Evolutionary conservation across 1,284 basidiomycete species (phyloP).

Genomic region (Schizopora paradoxa): DNA sequence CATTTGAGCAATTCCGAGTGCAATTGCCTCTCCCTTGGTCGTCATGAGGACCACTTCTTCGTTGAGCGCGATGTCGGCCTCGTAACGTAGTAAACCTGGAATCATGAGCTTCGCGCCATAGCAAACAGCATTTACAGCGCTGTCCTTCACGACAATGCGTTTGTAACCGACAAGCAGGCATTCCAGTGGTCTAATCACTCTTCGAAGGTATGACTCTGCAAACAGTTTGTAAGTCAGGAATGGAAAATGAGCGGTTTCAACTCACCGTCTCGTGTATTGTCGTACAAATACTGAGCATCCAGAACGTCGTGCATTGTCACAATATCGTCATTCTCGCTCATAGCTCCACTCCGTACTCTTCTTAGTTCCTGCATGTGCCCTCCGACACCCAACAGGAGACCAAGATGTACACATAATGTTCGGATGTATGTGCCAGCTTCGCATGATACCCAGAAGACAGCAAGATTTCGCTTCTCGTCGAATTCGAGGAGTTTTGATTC

Average conservation of each 20-base stretch:
- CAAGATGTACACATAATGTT: constrained; percentile 96
- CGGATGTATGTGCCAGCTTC: constrained; percentile 99
- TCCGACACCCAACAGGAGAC: constrained; percentile 91
- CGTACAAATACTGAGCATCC: constrained; percentile 98
- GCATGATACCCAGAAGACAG: constrained; percentile 98
- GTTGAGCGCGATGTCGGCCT: constrained; percentile 90
- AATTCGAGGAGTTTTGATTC: constrained; percentile 96
- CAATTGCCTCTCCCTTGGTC: constrained; percentile 99
- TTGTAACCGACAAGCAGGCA: constrained; percentile 95
- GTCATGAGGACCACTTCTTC: constrained; percentile 99
- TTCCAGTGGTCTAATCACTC: constrained; percentile 93
- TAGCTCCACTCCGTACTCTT: constrained; percentile 91
- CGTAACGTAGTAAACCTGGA: constrained; percentile 95
- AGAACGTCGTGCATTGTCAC: constrained; percentile 99
- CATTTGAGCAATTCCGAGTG: constrained; percentile 97
- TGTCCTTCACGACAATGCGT: constrained; percentile 98
- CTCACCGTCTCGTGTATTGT: constrained; percentile 96
- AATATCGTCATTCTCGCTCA: constrained; percentile 97
- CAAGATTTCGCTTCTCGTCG: constrained; percentile 95
- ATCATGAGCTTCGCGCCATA: constrained; percentile 99
- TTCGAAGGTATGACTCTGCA: constrained; percentile 91
- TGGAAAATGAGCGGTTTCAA: constrained; percentile 13
- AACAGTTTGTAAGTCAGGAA: constrained; percentile 2
- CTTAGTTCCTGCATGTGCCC: constrained; percentile 99
- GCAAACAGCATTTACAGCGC: constrained; percentile 98